Conservation (phyloP, 176 grass and related monocot genomes). For the Rhynchospora tenuis region DNA sequence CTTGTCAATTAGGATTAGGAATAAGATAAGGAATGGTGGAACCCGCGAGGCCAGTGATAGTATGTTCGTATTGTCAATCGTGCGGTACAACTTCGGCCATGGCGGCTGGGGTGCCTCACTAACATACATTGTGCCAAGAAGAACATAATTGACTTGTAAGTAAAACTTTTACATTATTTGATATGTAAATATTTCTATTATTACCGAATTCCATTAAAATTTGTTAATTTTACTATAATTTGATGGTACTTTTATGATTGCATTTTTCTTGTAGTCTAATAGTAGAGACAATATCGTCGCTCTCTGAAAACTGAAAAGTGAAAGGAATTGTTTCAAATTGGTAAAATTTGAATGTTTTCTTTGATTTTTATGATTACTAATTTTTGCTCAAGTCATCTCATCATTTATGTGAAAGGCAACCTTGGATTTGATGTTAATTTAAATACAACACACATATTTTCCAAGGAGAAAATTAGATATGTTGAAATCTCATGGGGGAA, state of each 20-base stretch:
- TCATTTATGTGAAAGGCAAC: not conserved
- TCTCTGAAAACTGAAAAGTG: not conserved
- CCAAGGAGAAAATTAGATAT: not conserved
- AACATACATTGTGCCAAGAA: constrained; percentile 32
- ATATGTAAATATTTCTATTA: not conserved
- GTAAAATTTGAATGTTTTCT: constrained; percentile 9
- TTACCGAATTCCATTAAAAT: not conserved
- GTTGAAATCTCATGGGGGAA: not conserved
- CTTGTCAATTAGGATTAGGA: too few species aligned
- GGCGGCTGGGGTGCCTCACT: constrained; percentile 16
- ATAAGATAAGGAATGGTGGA: too few species aligned
- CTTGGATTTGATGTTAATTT: not conserved
- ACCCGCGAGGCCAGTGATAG: too few species aligned
- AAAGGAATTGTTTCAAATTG: constrained; percentile 27
- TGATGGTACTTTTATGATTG: not conserved
- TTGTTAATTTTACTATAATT: not conserved
- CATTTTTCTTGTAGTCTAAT: constrained; percentile 35
- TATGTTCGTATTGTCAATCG: too few species aligned
- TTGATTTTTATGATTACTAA: not conserved
- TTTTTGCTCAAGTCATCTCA: constrained; percentile 1
- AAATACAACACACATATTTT: not conserved
- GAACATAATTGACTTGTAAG: constrained; percentile 40
- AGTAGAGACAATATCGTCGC: constrained; percentile 30
- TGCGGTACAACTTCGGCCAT: too few species aligned
- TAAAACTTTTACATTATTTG: constrained; percentile 31